Evolutionary conservation across 108 stramenopile genomes (phyloP).

Genomic region (Cyclotella atomus): DNA sequence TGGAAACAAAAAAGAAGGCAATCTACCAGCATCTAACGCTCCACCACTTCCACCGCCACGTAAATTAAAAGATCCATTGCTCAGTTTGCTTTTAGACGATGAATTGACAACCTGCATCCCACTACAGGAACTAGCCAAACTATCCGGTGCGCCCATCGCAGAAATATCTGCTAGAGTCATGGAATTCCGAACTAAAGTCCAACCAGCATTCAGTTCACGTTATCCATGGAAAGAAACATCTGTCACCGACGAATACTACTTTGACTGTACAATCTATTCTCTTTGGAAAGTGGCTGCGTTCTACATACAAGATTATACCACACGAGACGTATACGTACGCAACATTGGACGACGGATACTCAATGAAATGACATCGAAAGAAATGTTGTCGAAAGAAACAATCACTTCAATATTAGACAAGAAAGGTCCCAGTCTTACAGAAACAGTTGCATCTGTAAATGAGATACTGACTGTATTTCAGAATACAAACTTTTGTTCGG

Average conservation of each 20-base stretch:
- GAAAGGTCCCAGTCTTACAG: conserved; percentile 31
- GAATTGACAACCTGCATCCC: conserved; percentile 48
- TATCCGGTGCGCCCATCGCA: conserved; percentile 10
- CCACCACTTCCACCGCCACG: conserved; percentile 61
- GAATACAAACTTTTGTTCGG: conserved; percentile 49
- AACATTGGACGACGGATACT: conserved; percentile 54
- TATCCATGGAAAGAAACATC: conserved; percentile 64
- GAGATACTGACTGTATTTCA: conserved; percentile 62
- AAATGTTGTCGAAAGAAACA: conserved; percentile 29
- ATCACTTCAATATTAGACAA: conserved; percentile 11
- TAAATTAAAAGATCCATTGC: conserved; percentile 48
- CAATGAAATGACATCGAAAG: conserved; percentile 31
- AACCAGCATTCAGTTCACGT: conserved; percentile 52
- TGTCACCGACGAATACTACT: conserved; percentile 78
- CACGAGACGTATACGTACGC: conserved; percentile 68
- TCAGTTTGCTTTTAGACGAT: conserved; percentile 57
- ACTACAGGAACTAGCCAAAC: conserved; percentile 36
- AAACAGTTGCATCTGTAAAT: conserved; percentile 52
- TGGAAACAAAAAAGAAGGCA: conserved; percentile 81
- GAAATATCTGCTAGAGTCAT: conserved; percentile 13
- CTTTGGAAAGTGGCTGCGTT: conserved; percentile 79
- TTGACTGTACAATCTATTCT: conserved; percentile 81
- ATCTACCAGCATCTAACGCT: conserved; percentile 52
- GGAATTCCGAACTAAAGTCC: conserved; percentile 44
- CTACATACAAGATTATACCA: conserved; percentile 53